Evolutionary conservation across 257 asterid genomes (phyloP).

Genomic region (Fraxinus pennsylvanica): DNA sequence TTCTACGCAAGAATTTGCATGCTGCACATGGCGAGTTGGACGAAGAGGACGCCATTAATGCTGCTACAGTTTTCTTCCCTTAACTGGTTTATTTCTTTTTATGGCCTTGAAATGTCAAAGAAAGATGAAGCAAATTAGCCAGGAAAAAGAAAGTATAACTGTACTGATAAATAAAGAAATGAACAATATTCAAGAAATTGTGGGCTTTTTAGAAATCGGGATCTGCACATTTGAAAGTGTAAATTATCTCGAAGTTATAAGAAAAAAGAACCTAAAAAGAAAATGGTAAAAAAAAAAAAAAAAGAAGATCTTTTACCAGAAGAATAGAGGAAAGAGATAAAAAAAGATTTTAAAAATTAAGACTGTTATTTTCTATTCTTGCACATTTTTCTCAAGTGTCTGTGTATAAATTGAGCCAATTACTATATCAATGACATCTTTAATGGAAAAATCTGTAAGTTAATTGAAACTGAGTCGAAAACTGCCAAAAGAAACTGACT

Average conservation of each 20-base stretch:
- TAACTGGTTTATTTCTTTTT: not conserved
- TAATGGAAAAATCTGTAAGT: no score
- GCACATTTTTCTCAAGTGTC: not conserved
- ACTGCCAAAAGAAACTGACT: not conserved
- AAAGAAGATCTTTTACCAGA: no score
- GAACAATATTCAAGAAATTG: not conserved
- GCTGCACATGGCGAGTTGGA: constrained; percentile 62
- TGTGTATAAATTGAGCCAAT: not conserved
- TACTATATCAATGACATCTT: no score
- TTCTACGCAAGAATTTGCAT: constrained; percentile 54
- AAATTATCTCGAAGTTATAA: not conserved
- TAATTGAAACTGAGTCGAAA: not conserved
- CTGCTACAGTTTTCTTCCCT: not conserved
- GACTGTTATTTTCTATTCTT: not conserved
- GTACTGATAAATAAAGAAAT: no score
- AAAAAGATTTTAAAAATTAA: no score
- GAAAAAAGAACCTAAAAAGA: no score
- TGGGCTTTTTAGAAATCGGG: not conserved
- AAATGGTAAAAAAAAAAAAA: no score
- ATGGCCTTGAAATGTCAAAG: not conserved
- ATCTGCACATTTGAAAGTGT: not conserved
- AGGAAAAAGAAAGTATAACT: no score
- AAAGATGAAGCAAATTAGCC: not conserved
- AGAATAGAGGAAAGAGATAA: no score
- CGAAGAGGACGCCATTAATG: constrained; percentile 45